Evolutionary conservation across 139 green algal genomes (phyloP).

Genomic region (Chlorella sp.): DNA sequence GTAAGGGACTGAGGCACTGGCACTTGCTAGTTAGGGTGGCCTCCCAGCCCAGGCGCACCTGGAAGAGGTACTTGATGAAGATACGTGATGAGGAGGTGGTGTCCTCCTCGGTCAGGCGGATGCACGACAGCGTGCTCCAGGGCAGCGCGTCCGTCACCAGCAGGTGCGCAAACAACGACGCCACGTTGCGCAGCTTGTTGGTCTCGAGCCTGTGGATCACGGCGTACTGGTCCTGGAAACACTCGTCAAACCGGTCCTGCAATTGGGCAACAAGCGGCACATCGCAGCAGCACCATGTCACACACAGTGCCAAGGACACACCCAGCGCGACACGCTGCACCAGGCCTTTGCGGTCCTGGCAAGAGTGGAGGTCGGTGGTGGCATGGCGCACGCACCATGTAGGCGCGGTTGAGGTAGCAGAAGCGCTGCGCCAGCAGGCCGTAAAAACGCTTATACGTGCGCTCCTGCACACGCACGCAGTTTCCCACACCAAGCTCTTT

Average conservation of each 20-base stretch:
- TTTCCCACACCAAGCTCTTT: not conserved
- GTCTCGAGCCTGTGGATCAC: conserved; percentile 98
- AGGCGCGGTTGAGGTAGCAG: conserved; percentile 71
- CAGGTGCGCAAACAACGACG: conserved; percentile 94
- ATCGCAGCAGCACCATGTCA: too few species aligned
- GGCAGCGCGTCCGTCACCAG: conserved; percentile 81
- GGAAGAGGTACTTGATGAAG: conserved; percentile 99
- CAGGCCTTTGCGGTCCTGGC: too few species aligned
- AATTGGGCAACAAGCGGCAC: too few species aligned
- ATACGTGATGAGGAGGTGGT: conserved; percentile 95
- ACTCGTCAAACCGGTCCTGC: conserved; percentile 76
- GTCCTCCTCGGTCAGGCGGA: conserved; percentile 95
- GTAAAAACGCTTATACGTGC: conserved; percentile 92
- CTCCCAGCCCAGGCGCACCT: conserved; percentile 41
- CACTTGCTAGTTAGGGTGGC: too few species aligned
- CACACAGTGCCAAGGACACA: too few species aligned
- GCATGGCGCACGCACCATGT: conserved; percentile 31
- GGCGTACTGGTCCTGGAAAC: conserved; percentile 89
- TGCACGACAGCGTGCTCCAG: conserved; percentile 77
- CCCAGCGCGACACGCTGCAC: too few species aligned
- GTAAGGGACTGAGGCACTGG: too few species aligned
- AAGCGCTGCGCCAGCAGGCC: conserved; percentile 91
- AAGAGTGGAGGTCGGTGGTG: too few species aligned
- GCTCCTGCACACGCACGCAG: conserved; percentile 52
- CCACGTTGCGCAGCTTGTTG: conserved; percentile 99